These are phyloP conservation scores for Escallonia rubra DNA, from an alignment of 129 eudicot species.

Conservation along the genomic window DNA sequence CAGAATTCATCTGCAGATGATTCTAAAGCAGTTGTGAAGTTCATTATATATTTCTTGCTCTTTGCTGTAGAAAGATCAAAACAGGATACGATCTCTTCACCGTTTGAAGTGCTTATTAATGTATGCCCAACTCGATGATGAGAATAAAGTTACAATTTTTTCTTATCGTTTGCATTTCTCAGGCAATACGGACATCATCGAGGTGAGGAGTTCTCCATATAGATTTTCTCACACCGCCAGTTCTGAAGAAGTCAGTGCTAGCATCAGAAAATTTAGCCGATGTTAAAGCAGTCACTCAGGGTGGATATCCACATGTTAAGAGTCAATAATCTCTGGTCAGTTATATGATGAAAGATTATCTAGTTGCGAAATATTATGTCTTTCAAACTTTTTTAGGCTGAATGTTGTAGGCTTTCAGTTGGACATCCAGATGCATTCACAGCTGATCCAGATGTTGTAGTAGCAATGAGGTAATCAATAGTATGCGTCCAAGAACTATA, in stretches of 20 bases:
- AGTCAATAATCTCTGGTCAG: not conserved
- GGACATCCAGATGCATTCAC: constrained; percentile 76
- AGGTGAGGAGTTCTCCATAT: constrained; percentile 81
- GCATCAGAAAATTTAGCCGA: constrained; percentile 62
- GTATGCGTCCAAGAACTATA: not conserved
- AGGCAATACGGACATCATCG: constrained; percentile 82
- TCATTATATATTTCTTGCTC: not conserved
- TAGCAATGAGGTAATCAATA: constrained; percentile 63
- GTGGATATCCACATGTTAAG: constrained; percentile 82
- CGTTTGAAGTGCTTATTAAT: not conserved
- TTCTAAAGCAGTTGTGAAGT: not conserved
- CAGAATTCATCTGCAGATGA: not conserved
- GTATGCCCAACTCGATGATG: not conserved
- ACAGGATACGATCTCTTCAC: not conserved
- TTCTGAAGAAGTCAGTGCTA: constrained; percentile 57
- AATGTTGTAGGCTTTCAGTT: constrained; percentile 88
- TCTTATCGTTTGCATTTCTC: not conserved
- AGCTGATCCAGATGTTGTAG: constrained; percentile 62
- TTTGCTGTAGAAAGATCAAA: constrained; percentile 2
- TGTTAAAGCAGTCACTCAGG: constrained; percentile 57
- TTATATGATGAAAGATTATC: not conserved
- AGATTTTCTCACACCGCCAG: constrained; percentile 82
- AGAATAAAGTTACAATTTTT: not conserved
- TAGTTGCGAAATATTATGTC: not conserved
- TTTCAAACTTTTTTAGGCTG: constrained; percentile 41